Conservation (phyloP, 2,329 filamentous ascomycete genomes). For the Fusarium humuli region DNA sequence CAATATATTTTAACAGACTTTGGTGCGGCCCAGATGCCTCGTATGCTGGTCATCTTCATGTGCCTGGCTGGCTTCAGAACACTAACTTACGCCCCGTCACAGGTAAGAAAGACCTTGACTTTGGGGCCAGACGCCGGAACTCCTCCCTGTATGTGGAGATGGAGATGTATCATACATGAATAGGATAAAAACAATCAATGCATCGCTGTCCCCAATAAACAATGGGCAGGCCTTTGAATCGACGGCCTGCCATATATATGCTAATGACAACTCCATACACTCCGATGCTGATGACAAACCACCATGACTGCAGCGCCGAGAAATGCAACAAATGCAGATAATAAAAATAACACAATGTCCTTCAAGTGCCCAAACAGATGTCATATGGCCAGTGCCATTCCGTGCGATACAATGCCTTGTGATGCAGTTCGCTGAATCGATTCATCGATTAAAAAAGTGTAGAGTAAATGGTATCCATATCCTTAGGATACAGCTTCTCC, state of each 20-base stretch:
- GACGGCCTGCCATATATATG: slow-evolving; percentile 29
- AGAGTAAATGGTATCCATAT: slow-evolving; percentile 55
- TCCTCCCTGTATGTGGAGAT: slow-evolving; percentile 32
- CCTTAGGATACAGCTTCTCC: slow-evolving; percentile 51
- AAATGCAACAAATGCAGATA: slow-evolving; percentile 32
- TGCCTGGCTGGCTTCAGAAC: slow-evolving; percentile 19
- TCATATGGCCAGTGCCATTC: not conserved
- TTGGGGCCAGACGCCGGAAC: slow-evolving; percentile 22
- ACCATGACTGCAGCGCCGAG: slow-evolving; percentile 34
- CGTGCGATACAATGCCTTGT: not conserved
- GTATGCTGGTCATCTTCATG: slow-evolving; percentile 20
- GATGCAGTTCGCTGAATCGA: not conserved
- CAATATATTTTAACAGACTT: slow-evolving; percentile 31
- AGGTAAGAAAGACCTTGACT: slow-evolving; percentile 4
- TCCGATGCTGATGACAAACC: slow-evolving; percentile 30
- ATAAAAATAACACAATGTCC: slow-evolving; percentile 5
- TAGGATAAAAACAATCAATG: slow-evolving; percentile 14
- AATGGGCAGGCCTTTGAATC: slow-evolving; percentile 15
- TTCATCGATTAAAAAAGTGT: slow-evolving; percentile 38
- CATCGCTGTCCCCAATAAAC: slow-evolving; percentile 19
- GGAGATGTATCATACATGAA: slow-evolving; percentile 35
- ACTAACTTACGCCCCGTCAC: slow-evolving; percentile 13
- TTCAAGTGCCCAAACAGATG: slow-evolving; percentile 11
- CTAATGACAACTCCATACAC: slow-evolving; percentile 28
- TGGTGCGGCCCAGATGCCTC: slow-evolving; percentile 21